A percentile compares a stretch with the other conserved stretches of the same genome.
These are phyloP conservation scores for Helichrysum umbraculigerum DNA, from an alignment of 129 eudicot genomes.

Conservation along the genomic window DNA sequence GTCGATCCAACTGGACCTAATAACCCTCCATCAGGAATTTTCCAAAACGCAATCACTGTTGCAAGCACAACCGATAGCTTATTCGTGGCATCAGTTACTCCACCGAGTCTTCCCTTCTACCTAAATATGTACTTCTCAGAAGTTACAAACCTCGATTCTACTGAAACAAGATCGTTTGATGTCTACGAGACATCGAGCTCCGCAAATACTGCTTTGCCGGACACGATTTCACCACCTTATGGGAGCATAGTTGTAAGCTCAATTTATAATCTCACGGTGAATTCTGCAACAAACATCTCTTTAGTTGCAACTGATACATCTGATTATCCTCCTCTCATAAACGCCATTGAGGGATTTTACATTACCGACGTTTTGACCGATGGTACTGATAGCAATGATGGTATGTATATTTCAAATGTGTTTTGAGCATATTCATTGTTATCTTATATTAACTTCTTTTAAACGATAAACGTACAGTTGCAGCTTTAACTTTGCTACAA, in stretches of 20 bases:
- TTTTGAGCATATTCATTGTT: neutral
- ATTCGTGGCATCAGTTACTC: slow-evolving; percentile 10
- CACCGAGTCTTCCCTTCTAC: neutral
- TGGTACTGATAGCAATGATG: slow-evolving; percentile 39
- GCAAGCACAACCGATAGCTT: slow-evolving; percentile 17
- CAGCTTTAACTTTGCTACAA: slow-evolving; percentile 26
- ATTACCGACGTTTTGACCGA: slow-evolving; percentile 28
- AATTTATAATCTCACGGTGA: slow-evolving; percentile 1
- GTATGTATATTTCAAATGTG: slow-evolving; percentile 1
- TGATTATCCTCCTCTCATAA: slow-evolving; percentile 37
- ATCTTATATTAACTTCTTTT: neutral
- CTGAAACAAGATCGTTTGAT: slow-evolving; percentile 32
- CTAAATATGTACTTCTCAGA: slow-evolving; percentile 35
- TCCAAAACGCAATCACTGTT: slow-evolving; percentile 25
- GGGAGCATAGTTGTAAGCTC: slow-evolving; percentile 8
- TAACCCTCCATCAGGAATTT: slow-evolving; percentile 28
- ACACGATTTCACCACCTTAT: slow-evolving; percentile 30
- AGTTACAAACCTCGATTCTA: slow-evolving; percentile 25
- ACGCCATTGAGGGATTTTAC: slow-evolving; percentile 34
- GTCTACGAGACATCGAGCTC: slow-evolving; percentile 17
- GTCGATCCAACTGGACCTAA: slow-evolving; percentile 11
- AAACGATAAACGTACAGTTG: slow-evolving; percentile 19
- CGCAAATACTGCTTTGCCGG: neutral
- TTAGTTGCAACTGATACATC: slow-evolving; percentile 29
- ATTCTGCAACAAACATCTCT: slow-evolving; percentile 21